Conservation (phyloP, 257 asterid genomes). For the Gardenia jasminoides region DNA sequence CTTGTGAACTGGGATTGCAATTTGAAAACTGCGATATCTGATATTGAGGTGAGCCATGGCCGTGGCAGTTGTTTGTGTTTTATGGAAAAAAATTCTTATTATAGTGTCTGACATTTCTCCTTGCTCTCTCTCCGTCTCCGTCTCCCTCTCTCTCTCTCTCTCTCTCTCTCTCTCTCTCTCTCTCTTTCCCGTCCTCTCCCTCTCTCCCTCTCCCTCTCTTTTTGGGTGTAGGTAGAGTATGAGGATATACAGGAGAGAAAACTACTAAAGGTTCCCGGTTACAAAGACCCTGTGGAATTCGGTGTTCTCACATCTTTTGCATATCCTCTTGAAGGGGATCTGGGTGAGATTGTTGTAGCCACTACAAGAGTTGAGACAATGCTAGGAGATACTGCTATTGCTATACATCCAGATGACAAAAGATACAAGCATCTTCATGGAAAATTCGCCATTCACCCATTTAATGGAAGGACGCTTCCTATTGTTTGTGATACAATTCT, state of each 20-base stretch:
- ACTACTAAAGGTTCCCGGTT: constrained; percentile 65
- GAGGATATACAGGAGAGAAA: constrained; percentile 76
- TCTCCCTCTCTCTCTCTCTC: no score
- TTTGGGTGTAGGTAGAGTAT: constrained; percentile 63
- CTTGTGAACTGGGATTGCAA: constrained; percentile 96
- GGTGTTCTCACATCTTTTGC: constrained; percentile 96
- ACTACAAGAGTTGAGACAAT: constrained; percentile 94
- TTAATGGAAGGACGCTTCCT: constrained; percentile 80
- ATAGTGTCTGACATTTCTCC: constrained; percentile 19
- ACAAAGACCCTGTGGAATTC: constrained; percentile 75
- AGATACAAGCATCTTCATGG: constrained; percentile 85
- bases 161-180: no score
- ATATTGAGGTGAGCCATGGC: constrained; percentile 65
- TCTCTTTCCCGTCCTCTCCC: no score
- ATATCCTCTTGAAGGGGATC: constrained; percentile 80
- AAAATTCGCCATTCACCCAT: constrained; percentile 83
- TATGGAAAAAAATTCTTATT: not conserved
- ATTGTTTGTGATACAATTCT: constrained; percentile 82
- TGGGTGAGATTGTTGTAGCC: constrained; percentile 93
- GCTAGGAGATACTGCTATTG: constrained; percentile 98
- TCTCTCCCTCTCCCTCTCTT: no score
- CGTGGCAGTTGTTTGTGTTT: not conserved
- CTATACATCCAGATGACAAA: constrained; percentile 85
- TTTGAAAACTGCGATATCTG: constrained; percentile 92
- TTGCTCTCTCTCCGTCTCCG: constrained; percentile 15